Evolutionary conservation across 1,284 basidiomycete species (phyloP).

Genomic region (Malassezia psittaci): DNA sequence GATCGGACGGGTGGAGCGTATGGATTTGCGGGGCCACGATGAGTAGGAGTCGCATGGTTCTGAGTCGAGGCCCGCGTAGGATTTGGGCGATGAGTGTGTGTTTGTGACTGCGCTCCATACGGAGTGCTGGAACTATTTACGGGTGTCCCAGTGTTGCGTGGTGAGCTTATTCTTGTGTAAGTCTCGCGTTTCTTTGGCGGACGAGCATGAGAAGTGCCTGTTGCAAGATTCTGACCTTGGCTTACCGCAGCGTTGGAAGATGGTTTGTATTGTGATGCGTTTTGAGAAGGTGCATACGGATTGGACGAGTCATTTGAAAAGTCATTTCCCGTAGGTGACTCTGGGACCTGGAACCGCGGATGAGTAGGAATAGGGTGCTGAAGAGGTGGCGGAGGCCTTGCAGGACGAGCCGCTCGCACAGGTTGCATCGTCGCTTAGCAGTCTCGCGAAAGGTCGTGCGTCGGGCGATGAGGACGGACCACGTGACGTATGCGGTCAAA

Average conservation of each 20-base stretch:
- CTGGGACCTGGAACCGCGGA: constrained; percentile 27
- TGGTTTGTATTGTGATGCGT: neutral
- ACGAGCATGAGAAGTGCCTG: neutral
- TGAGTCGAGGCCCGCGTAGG: neutral
- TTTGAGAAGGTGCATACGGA: constrained; percentile 1
- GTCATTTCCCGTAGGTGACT: constrained; percentile 30
- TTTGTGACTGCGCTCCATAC: neutral
- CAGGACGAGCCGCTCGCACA: constrained; percentile 18
- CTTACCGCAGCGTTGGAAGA: neutral
- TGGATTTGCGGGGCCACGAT: neutral
- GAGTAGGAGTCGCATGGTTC: neutral
- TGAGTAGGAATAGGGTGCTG: constrained; percentile 46
- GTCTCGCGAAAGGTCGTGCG: neutral
- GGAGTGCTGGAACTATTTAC: neutral
- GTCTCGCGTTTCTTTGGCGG: constrained; percentile 7
- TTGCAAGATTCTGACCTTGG: neutral
- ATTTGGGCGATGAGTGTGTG: neutral
- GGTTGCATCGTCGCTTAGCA: constrained; percentile 20
- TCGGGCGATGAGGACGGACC: neutral
- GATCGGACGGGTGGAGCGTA: constrained; percentile 9
- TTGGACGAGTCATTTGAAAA: neutral
- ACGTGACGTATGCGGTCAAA: neutral
- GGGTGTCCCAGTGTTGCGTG: neutral
- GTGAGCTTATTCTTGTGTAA: constrained; percentile 15
- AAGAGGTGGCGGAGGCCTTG: constrained; percentile 36